Conservation (phyloP, 352 stramenopile species). For the Plasmopara halstedii region DNA sequence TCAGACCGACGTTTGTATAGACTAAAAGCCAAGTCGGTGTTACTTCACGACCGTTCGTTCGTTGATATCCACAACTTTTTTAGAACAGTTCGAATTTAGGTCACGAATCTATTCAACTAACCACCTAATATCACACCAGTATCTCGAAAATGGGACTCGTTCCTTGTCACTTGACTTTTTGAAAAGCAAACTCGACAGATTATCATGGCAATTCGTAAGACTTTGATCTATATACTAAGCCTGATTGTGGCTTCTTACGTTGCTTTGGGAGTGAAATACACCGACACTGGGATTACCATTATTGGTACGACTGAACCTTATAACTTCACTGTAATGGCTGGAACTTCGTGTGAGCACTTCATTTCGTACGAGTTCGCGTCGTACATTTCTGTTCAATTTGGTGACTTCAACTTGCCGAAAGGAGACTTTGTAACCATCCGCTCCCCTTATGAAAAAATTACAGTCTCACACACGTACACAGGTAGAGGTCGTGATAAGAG, state of each 20-base stretch:
- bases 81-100: conserved; percentile 9
- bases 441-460: conserved; percentile 19
- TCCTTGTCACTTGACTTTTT: conserved; percentile 24
- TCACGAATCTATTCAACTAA: conserved; percentile 10
- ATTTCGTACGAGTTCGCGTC: conserved; percentile 38
- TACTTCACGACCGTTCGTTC: not conserved
- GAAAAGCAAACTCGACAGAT: too few species aligned
- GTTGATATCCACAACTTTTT: not conserved
- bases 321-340: conserved; percentile 18
- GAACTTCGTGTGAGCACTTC: conserved; percentile 22
- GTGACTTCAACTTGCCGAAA: conserved; percentile 39
- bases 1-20: conserved; percentile 12
- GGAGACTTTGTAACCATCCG: conserved; percentile 43
- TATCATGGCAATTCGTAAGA: conserved; percentile 8
- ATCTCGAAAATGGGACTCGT: not conserved
- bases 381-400: conserved; percentile 54
- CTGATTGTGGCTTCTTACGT: conserved; percentile 4
- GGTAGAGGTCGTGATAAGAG: conserved; percentile 24
- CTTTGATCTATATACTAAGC: conserved; percentile 7
- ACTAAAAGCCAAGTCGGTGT: not conserved
- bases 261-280: conserved; percentile 15
- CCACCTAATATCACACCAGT: conserved; percentile 9
- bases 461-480: conserved; percentile 28
- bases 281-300: conserved; percentile 27
- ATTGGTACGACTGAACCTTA: conserved; percentile 29